Evolutionary conservation across 768 basidiomycete genomes (phyloP).

Genomic region (Tricholoma flavovirens): DNA sequence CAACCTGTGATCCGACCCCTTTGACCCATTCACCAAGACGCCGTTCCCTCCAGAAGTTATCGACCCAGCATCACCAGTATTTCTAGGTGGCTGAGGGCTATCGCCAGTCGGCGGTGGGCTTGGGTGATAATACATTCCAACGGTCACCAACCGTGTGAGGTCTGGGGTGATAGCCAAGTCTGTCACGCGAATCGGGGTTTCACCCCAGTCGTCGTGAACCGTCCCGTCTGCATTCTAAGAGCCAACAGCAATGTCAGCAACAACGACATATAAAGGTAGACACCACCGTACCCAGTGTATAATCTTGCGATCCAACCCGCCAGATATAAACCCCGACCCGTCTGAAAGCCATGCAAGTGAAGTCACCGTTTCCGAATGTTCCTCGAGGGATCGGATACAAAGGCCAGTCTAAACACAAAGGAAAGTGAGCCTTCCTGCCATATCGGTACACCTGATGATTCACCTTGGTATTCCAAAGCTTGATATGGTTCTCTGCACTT

Average conservation of each 20-base stretch:
- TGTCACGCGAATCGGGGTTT: conserved; percentile 71
- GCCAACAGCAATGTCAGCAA: conserved; percentile 7
- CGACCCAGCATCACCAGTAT: conserved; percentile 8
- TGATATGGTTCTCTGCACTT: conserved; percentile 73
- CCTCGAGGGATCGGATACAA: conserved; percentile 57
- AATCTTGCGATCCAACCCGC: conserved; percentile 79
- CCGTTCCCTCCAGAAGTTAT: conserved; percentile 11
- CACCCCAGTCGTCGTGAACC: conserved; percentile 62
- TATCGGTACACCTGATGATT: conserved; percentile 11
- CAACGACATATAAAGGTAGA: conserved; percentile 2
- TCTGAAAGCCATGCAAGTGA: conserved; percentile 87
- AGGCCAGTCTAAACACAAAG: conserved; percentile 57
- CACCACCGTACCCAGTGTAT: conserved; percentile 66
- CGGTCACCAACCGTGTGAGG: conserved; percentile 74
- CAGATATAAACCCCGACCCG: conserved; percentile 84
- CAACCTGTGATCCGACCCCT: conserved; percentile 52
- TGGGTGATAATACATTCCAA: conserved; percentile 46
- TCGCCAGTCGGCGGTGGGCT: conserved; percentile 16
- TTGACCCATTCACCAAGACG: conserved; percentile 26
- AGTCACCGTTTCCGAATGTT: conserved; percentile 79
- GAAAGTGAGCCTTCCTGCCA: conserved; percentile 6
- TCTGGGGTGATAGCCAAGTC: conserved; percentile 88
- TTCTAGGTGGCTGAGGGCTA: conserved; percentile 9
- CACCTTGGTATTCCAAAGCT: conserved; percentile 89
- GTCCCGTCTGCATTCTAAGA: conserved; percentile 71